Evolutionary conservation across 768 basidiomycete species (phyloP), one percentile per base, ranked within the genome.

Genomic region (Russula sp.): DNA sequence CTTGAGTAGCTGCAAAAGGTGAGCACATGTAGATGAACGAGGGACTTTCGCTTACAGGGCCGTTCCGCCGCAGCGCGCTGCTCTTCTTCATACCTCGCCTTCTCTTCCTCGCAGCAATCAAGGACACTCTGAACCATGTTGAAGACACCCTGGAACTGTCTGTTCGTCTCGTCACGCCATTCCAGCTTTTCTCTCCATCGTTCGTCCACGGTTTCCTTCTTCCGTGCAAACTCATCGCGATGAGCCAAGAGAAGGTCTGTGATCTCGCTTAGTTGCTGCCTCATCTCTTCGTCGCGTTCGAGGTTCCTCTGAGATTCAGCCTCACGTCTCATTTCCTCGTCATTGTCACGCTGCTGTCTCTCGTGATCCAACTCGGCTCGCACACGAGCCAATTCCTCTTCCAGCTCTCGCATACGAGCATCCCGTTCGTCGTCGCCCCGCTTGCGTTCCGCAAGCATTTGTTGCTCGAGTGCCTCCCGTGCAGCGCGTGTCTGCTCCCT

Each of bases 161-260:
- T 73, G 43, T 88, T 84, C 65, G 88, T 87, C 43, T 83, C 77
- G 22, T 75, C 73, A 43, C 86, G 78, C 58, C 88, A 76, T 13
- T 67, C 73, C 67, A 80, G 73, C 71, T 90, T 90, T 64, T 84
- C 83, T 8, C 75, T 76, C 77, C 81, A 88, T 38, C 85, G 80
- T 43, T 81, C 74, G 16, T 91, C 86, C 75, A 79, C 77, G 18
- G 81, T 59, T 13, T 78, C 77, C 60, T 77, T 84, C 75, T 90
- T 88, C 66, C 77, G 74, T 35, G 82, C 80, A 39, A 80, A 78
- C 52, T 80, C 77, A 38, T 84, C 80, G 1, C 81, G 76, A 59
- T 89, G 86, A 60, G 86, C 83, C 59, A 87, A 83, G 14, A 92
- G 76, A 56, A 90, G 70, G 64, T 86, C 85, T 1, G 90, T 86